Conservation (phyloP, 2,329 filamentous ascomycete genomes). For the Aspergillus costaricaensis region DNA sequence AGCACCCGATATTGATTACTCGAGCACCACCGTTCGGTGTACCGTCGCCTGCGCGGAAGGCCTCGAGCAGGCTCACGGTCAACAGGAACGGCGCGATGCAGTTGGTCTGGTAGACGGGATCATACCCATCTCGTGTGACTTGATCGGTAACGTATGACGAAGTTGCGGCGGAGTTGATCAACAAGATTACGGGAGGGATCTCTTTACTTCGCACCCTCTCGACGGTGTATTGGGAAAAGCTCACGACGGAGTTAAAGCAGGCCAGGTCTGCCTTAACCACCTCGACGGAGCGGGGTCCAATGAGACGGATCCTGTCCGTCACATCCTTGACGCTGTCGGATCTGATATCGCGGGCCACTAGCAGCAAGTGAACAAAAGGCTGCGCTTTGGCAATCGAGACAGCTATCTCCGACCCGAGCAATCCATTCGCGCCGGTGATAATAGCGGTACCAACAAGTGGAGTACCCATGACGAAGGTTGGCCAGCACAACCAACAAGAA, state of each 20-base stretch:
- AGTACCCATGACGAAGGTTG: conserved; percentile 30
- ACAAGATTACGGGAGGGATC: conserved; percentile 36
- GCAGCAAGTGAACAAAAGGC: conserved; percentile 38
- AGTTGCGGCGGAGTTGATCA: conserved; percentile 38
- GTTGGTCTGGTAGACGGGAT: conserved; percentile 42
- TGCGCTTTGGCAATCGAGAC: conserved; percentile 39
- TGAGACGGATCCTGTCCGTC: conserved; percentile 31
- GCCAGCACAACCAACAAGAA: background rate
- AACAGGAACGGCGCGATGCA: conserved; percentile 40
- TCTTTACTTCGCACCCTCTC: conserved; percentile 35
- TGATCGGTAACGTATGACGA: conserved; percentile 36
- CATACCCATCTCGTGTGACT: conserved; percentile 36
- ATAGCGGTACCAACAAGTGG: conserved; percentile 40
- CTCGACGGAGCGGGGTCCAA: conserved; percentile 39
- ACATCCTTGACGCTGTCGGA: conserved; percentile 32
- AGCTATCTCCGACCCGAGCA: conserved; percentile 39
- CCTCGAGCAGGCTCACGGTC: conserved; percentile 39
- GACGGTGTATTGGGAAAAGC: conserved; percentile 35
- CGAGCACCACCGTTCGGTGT: conserved; percentile 33
- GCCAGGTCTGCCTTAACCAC: conserved; percentile 34
- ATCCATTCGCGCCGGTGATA: conserved; percentile 40
- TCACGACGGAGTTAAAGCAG: conserved; percentile 34
- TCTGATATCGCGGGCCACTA: conserved; percentile 34
- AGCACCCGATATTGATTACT: conserved; percentile 41
- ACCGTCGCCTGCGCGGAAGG: conserved; percentile 37